These are phyloP conservation scores for Neofusicoccum umdonicola DNA, from an alignment of 2,329 filamentous ascomycete species.

Conservation along the genomic window DNA sequence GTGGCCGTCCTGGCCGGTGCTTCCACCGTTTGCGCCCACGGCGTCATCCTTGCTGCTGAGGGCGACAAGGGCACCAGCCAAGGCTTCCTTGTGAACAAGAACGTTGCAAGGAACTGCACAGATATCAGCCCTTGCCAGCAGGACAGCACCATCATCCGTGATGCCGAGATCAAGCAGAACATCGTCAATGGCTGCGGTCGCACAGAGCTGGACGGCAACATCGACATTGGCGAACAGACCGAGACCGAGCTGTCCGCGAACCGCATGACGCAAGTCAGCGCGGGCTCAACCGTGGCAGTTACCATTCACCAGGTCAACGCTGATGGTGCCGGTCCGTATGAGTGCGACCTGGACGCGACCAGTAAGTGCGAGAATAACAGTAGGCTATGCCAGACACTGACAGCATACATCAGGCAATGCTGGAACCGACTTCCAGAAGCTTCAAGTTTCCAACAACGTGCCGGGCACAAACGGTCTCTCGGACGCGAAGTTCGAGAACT, in stretches of 20 bases:
- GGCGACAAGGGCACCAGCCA: conserved; percentile 31
- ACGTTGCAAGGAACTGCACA: conserved; percentile 36
- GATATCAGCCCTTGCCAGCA: conserved; percentile 39
- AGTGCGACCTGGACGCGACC: conserved; percentile 28
- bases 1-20: conserved; percentile 32
- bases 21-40: conserved; percentile 31
- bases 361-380: conserved; percentile 33
- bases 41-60: conserved; percentile 30
- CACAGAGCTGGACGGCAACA: conserved; percentile 37
- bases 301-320: conserved; percentile 54
- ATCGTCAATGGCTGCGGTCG: conserved; percentile 39
- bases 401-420: conserved; percentile 24
- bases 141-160: conserved; percentile 36
- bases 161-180: conserved; percentile 37
- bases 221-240: conserved; percentile 39
- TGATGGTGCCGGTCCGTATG: conserved; percentile 54
- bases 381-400: background rate
- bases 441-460: conserved; percentile 59
- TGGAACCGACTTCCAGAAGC: conserved; percentile 46
- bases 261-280: conserved; percentile 28
- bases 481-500: conserved; percentile 55
- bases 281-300: conserved; percentile 29
- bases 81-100: conserved; percentile 33
- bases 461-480: conserved; percentile 59
- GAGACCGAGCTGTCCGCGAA: conserved; percentile 35